These are phyloP conservation scores for Globisporangium heterothallicum DNA, from an alignment of 352 stramenopile genomes.

Conservation along the genomic window DNA sequence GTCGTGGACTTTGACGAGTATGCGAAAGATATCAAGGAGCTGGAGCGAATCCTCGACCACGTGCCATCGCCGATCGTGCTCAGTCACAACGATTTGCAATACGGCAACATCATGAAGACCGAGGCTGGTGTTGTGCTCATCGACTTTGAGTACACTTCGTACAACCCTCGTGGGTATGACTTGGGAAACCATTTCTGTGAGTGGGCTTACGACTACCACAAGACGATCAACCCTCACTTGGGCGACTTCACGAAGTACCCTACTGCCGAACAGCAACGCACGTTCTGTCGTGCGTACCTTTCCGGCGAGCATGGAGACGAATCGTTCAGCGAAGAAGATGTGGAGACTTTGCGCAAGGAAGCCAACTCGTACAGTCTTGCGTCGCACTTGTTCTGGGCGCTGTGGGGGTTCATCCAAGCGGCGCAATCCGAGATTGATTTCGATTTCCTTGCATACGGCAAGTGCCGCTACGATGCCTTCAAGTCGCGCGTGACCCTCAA, in stretches of 20 bases:
- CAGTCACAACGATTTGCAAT: conserved; percentile 92
- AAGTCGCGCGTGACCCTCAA: conserved; percentile 50
- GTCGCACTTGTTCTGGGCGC: conserved; percentile 87
- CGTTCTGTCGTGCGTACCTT: conserved; percentile 69
- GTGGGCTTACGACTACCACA: conserved; percentile 81
- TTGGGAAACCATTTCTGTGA: conserved; percentile 92
- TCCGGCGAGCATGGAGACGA: conserved; percentile 36
- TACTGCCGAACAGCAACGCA: conserved; percentile 51
- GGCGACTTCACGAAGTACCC: conserved; percentile 76
- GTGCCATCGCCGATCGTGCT: conserved; percentile 78
- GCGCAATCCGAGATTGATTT: conserved; percentile 89
- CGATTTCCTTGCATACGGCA: conserved; percentile 86
- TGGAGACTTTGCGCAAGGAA: conserved; percentile 59
- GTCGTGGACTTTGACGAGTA: conserved; percentile 50
- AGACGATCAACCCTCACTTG: conserved; percentile 73
- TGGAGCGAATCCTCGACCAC: conserved; percentile 42
- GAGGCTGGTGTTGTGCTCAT: conserved; percentile 79
- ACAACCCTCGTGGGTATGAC: conserved; percentile 89
- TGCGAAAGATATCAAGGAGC: conserved; percentile 37
- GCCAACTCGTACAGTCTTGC: conserved; percentile 83
- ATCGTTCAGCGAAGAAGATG: conserved; percentile 29
- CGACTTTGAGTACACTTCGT: conserved; percentile 93
- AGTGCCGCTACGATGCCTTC: conserved; percentile 68
- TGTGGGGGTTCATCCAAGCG: conserved; percentile 90
- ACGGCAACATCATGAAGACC: conserved; percentile 89